Percentiles rank a stretch among this genome's conserved stretches.
phyloP scores from a whole-genome alignment of 306 rosid species.

The Dicorynia guianensis region DNA sequence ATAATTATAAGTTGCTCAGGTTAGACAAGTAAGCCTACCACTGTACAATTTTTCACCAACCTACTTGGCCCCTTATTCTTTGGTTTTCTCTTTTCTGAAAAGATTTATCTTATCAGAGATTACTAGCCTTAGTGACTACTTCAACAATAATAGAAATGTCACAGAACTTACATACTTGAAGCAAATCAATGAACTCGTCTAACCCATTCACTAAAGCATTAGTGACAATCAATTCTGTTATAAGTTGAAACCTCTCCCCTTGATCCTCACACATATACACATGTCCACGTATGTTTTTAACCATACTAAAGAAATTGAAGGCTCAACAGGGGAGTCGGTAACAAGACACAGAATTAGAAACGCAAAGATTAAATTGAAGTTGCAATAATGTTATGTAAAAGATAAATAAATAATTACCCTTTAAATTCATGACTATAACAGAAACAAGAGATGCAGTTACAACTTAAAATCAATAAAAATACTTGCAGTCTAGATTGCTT shows the following conservation, averaged over 20 bases:
- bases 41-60: no score
- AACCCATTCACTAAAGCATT: neutral
- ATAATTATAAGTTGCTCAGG: conserved; percentile 4
- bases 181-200: neutral
- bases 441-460: conserved; percentile 20
- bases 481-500: conserved; percentile 14
- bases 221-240: no score
- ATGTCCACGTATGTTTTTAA: no score
- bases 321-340: no score
- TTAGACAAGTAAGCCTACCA: neutral
- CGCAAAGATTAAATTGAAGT: neutral
- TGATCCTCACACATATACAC: conserved; percentile 1
- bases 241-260: neutral
- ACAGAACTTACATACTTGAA: neutral
- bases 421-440: conserved; percentile 11
- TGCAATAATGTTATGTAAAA: conserved; percentile 1
- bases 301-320: no score
- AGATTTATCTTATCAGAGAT: neutral
- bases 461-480: conserved; percentile 27
- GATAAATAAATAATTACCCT: conserved; percentile 5
- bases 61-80: neutral
- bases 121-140: neutral
- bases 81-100: neutral
- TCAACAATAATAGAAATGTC: neutral
- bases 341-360: no score